These are phyloP conservation scores for Chenopodium album DNA, from an alignment of 148 eudicot genomes.

Conservation along the genomic window DNA sequence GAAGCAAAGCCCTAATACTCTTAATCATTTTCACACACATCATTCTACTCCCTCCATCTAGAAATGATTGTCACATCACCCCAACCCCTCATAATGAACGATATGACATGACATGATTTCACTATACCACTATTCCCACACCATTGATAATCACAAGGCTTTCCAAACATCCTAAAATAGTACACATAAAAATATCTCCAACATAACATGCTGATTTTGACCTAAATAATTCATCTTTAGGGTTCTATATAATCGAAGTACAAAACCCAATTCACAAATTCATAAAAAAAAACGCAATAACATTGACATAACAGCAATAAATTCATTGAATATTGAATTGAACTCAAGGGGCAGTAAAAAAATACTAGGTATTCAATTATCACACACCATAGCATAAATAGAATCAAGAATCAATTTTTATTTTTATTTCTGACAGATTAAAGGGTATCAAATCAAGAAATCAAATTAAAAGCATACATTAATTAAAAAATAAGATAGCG, in stretches of 20 bases:
- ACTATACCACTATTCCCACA: not conserved
- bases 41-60: not conserved
- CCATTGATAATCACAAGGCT: no score
- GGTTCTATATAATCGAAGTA: not conserved
- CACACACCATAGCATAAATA: not conserved
- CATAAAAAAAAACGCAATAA: not conserved
- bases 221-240: not conserved
- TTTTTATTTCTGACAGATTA: not conserved
- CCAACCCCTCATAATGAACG: not conserved
- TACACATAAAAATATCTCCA: no score
- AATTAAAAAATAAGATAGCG: not conserved
- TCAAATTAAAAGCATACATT: not conserved
- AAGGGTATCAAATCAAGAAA: not conserved
- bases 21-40: not conserved
- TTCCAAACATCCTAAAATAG: no score
- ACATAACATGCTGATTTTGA: no score
- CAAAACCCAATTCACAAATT: constrained; percentile 8
- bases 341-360: no score
- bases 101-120: not conserved
- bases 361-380: not conserved
- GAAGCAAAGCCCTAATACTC: not conserved
- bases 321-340: not conserved
- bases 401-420: not conserved
- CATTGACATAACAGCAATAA: not conserved
- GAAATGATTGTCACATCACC: not conserved